phyloP scores from a whole-genome alignment of 2,329 filamentous ascomycete genomes.

The Cladophialophora bantiana region DNA sequence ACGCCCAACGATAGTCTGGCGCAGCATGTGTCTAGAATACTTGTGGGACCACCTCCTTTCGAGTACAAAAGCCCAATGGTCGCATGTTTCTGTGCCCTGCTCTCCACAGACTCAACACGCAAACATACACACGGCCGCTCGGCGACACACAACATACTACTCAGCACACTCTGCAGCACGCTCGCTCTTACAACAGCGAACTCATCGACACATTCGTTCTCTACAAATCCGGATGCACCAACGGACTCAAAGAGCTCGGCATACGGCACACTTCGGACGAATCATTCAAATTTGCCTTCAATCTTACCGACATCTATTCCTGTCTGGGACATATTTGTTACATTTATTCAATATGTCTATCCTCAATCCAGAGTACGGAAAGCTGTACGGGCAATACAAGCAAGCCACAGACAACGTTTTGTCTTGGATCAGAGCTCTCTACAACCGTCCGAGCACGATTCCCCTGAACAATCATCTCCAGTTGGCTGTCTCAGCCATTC shows the following conservation, averaged over 20 bases:
- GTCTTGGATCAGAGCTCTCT: constrained; percentile 18
- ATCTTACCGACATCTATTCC: constrained; percentile 4
- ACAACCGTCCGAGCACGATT: not conserved
- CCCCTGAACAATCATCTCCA: constrained; percentile 21
- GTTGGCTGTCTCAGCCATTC: constrained; percentile 16
- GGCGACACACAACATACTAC: not conserved
- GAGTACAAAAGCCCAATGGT: not conserved
- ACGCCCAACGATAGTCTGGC: not conserved
- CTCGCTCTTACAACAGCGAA: not conserved
- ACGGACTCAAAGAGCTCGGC: not conserved
- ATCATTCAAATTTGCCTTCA: not conserved
- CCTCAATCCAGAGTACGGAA: constrained; percentile 52
- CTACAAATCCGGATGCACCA: constrained; percentile 6
- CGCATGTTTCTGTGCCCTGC: not conserved
- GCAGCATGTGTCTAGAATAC: not conserved
- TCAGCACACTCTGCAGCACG: not conserved
- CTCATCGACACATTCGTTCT: not conserved
- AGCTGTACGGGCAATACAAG: constrained; percentile 50
- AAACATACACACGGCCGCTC: not conserved
- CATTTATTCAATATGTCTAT: constrained; percentile 37
- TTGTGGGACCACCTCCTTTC: too few species aligned
- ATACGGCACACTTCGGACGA: constrained; percentile 2
- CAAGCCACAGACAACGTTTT: constrained; percentile 42
- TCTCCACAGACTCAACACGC: not conserved
- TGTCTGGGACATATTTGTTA: not conserved